Evolutionary conservation across 805 yeast species (phyloP).

Genomic region (Groenewaldozyma tartarivorans): DNA sequence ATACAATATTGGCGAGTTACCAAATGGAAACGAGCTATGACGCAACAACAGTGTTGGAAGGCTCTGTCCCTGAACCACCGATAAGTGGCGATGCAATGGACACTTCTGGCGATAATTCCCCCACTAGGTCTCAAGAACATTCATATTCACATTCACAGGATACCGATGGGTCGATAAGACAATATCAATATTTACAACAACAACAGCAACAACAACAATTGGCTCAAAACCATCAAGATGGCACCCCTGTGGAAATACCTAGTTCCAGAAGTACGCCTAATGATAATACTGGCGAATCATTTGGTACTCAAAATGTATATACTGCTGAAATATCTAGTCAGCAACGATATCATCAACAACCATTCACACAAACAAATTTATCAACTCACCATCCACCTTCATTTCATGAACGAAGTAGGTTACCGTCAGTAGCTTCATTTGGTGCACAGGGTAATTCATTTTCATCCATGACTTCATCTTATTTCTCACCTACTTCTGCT

Average conservation of each 20-base stretch:
- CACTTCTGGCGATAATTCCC: background rate
- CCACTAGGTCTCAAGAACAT: background rate
- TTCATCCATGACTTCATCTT: conserved; percentile 16
- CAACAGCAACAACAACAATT: conserved; percentile 16
- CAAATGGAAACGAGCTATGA: background rate
- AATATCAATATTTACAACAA: conserved; percentile 8
- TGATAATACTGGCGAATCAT: background rate
- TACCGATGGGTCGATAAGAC: conserved; percentile 3
- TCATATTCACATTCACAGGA: background rate
- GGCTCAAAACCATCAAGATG: conserved; percentile 10
- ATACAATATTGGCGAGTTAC: too few relatives aligned
- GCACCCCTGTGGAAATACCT: conserved; percentile 1
- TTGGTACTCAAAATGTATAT: background rate
- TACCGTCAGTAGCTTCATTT: background rate
- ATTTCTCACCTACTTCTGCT: conserved; percentile 20
- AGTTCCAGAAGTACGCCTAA: conserved; percentile 2
- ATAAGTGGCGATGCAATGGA: background rate
- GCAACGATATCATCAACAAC: conserved; percentile 5
- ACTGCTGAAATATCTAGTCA: background rate
- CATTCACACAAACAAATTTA: conserved; percentile 8
- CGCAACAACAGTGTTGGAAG: background rate
- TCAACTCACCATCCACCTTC: too few relatives aligned
- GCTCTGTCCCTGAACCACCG: background rate
- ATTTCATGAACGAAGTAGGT: background rate
- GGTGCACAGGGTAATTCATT: conserved; percentile 2